Conservation (phyloP, 768 basidiomycete genomes). For the Amanita rimosa region DNA sequence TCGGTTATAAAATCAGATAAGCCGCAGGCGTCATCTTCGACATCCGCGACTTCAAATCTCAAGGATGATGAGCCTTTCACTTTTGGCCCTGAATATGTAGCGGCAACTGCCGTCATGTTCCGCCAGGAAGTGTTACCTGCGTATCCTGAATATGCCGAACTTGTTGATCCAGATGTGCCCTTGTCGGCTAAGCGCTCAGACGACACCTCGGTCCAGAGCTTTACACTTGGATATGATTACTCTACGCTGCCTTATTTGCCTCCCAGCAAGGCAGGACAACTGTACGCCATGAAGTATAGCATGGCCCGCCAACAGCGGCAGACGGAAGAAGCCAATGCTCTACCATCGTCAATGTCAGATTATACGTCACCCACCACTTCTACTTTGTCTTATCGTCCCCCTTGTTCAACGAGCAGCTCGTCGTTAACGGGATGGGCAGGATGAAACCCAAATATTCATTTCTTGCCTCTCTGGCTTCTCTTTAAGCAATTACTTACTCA, state of each 20-base stretch:
- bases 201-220: not conserved
- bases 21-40: not conserved
- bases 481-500: not conserved
- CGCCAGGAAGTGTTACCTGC: conserved; percentile 22
- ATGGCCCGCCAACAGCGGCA: not conserved
- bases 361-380: not conserved
- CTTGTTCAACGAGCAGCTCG: conserved; percentile 20
- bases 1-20: not conserved
- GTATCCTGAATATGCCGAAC: conserved; percentile 19
- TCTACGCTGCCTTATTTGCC: conserved; percentile 4
- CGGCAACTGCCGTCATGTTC: conserved; percentile 21
- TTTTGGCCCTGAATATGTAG: conserved; percentile 24
- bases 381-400: conserved; percentile 5
- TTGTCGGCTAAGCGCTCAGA: not conserved
- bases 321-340: not conserved
- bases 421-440: conserved; percentile 41
- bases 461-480: not conserved
- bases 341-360: not conserved
- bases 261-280: conserved; percentile 12
- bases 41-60: conserved; percentile 9
- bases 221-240: not conserved
- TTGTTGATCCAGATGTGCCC: not conserved
- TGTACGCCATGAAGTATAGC: conserved; percentile 13
- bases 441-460: conserved; percentile 12
- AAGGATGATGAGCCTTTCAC: conserved; percentile 25